Evolutionary conservation across 2,329 filamentous ascomycete genomes (phyloP), one percentile per base, ranked within the genome.

Genomic region (Thielaviopsis euricoi): DNA sequence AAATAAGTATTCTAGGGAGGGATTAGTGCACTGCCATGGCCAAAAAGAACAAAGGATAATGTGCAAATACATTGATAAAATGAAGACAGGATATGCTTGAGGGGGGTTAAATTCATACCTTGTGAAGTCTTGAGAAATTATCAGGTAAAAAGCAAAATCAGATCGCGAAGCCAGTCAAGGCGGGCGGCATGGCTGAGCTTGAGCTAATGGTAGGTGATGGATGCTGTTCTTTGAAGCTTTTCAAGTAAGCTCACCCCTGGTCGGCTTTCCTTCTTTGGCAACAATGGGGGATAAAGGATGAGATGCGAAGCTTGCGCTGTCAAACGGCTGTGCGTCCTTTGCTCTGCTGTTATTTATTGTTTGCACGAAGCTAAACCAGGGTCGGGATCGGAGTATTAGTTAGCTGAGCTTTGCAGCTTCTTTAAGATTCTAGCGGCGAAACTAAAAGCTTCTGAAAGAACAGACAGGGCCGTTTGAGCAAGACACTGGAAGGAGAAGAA

Each of bases 11-110:
- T 46, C 49, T n/a, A 52, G 55, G n/a, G 53, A 50, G 37, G 21
- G 49, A 62, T 48, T 58, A 37, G 58, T 55, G 53, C 55, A 48
- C 53, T 52, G 26, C 29, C 58, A 13, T 25, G 13, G 12, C 37
- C 15, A 33, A 58, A 61, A 56, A 43, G 58, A 19, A 52, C 40
- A n/a, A 55, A 53, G 60, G 62, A 61, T 60, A 55, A 60, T 52
- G 29, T 4, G n/a, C 2, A 15, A n/a, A 10, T 17, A 43, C 13
- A 17, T 43, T 15, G 37, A 43, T 2, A 43, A 17, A 5, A 43
- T 15, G 6, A 43, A 10, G 37, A 43, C n/a, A 43, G 17, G 37
- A 43, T 43, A 33, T 10, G 29, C 9, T 33, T 33, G 29, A 10
- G 37, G 37, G 37, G 37, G 10, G 33, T 5, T 40, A 40, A 40